Evolutionary conservation across 2,329 filamentous ascomycete species (phyloP), one percentile per base, ranked within the genome.

Genomic region (Triangularia setosa): DNA sequence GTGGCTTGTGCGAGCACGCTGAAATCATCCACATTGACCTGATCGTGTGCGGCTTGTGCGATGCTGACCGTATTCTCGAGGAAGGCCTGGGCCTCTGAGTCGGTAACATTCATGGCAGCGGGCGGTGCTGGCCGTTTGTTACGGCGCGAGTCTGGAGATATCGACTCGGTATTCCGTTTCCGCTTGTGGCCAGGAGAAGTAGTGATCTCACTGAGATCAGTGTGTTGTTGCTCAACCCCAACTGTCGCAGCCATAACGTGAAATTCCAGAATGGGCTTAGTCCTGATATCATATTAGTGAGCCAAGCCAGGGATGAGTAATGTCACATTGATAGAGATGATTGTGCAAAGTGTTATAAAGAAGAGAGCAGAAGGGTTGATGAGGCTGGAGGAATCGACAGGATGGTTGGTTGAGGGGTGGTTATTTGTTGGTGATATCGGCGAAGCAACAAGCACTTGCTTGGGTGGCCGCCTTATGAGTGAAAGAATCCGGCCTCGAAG

Each of bases 1-100:
- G 83, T 78, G 9, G 83, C 83, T 70, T 85, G 83, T 68, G 85
- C 83, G 5, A 86, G 79, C 30, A 83, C 84, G 67, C 79, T 82
- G 69, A 86, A 85, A 69, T 86, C 84, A 65, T 83, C 81, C 27
- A 82, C 81, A 28, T 79, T 81, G 58, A 83, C 79, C 58, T 73
- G 69, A 68, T 71, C 64, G 53, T 72, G 67, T 18, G 77, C 76
- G 14, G 76, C 77, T 58, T 79, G 78, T 4, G 78, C 78, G 9
- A 76, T 75, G 65, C 84, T 82, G 27, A 84, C 81, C 53, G 82
- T 79, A 68, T 77, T 83, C 68, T 86, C 83, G 30, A 86, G 83
- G 69, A 85, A 86, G 14, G 83, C 79, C 2, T 81, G 78, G 23
- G 81, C 76, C 35, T 81, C 81, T 12, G 76, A 71, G 30, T 79